phyloP scores from a whole-genome alignment of 345 rosid species.

The Bretschneidera sinensis region DNA sequence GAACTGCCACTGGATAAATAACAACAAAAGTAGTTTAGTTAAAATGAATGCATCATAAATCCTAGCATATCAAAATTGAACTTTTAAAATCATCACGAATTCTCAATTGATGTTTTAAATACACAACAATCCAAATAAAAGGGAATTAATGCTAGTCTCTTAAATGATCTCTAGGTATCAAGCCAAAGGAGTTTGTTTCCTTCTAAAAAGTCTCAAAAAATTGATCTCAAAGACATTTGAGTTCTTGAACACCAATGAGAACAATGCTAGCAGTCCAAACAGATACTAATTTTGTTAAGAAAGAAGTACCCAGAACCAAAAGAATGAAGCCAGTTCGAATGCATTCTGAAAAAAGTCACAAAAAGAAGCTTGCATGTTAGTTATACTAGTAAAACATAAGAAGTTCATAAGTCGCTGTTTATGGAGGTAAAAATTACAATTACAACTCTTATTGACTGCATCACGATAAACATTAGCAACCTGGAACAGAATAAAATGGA shows the following conservation, averaged over 20 bases:
- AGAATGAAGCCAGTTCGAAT: conserved; percentile 90
- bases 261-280: not conserved
- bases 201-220: no score
- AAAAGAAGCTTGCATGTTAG: conserved; percentile 18
- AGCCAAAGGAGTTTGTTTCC: no score
- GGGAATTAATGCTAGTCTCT: no score
- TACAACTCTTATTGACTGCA: no score
- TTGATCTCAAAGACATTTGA: no score
- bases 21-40: conserved; percentile 10
- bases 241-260: no score
- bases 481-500: conserved; percentile 95
- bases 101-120: no score
- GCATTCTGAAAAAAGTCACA: conserved; percentile 59
- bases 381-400: not conserved
- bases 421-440: not conserved
- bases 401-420: not conserved
- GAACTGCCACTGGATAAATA: conserved; percentile 81
- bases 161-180: no score
- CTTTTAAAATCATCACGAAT: no score
- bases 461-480: conserved; percentile 24
- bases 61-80: no score
- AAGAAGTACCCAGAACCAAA: conserved; percentile 90
- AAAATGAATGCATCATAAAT: no score
- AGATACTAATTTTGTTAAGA: conserved; percentile 15
- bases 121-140: no score